Base-by-base conservation (phyloP, 495 filamentous ascomycete species). In the Xylaria sp. region DNA sequence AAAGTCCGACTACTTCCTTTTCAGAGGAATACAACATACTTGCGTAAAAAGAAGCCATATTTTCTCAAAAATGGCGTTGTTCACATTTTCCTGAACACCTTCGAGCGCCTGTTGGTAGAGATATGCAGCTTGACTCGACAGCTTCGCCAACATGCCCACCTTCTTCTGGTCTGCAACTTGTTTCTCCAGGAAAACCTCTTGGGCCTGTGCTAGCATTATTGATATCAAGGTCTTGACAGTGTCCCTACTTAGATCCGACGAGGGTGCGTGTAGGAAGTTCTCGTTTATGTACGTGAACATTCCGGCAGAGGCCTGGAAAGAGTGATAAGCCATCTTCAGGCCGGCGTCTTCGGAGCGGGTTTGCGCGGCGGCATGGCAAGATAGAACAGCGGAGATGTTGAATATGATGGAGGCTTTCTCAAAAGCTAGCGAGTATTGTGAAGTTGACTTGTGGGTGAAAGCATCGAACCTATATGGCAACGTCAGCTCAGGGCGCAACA, bases 271-370 rank as follows among this genome's bases (percentile, higher is more conserved):
- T 50, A 98, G 84, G 81, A 99, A 99, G 82, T 99, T 98, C 82
- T 98, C 95, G 80, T 98, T 99, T 84, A 99, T 98, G 76, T 99
- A 99, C 24, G 94, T 98, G 81, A 98, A 99, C 96, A 99, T 99
- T 80, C 96, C 96, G 14, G 96, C 96, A 31, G 95, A 92, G 43
- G 96, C 96, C 80, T 99, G 96, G 85, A 98, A 98, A 26, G 96
- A 98, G 81, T 99, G 95, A 77, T 97, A 99, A 3, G 96, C 93
- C 19, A 93, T 96, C 82, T 98, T 99, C 72, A 98, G 88, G 33
- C 97, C 95, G 24, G 91, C 85, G 71, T 98, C 97, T 76, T 98
- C 94, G 70, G 90, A 92, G 26, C 97, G 91, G 70, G 94, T 93
- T 79, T 98, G 96, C 79, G 94, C 87, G 68, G 96, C 96, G 59